Percentiles rank a stretch among this genome's conserved stretches.
Evolutionary conservation across 495 filamentous ascomycete genomes (phyloP).

Genomic region (Terfezia claveryi): DNA sequence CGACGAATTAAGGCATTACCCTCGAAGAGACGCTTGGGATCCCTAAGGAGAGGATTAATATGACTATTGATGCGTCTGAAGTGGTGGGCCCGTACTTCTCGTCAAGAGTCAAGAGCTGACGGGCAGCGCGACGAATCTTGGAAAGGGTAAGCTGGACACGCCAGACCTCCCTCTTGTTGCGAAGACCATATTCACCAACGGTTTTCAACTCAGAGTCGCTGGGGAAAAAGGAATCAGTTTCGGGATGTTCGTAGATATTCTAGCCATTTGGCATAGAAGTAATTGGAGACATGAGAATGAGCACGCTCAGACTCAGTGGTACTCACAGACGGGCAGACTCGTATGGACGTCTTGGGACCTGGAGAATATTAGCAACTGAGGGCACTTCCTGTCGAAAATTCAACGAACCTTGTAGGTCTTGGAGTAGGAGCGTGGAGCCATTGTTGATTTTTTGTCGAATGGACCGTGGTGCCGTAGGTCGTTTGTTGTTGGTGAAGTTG

Average conservation of each 20-base stretch:
- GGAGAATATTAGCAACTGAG: constrained; percentile 4
- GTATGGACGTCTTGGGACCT: constrained; percentile 42
- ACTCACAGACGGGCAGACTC: constrained; percentile 99
- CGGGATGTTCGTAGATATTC: constrained; percentile 1
- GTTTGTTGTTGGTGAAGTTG: not conserved
- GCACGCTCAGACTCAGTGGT: constrained; percentile 96
- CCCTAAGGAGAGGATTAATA: constrained; percentile 15
- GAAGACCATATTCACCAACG: constrained; percentile 95
- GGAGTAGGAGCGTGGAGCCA: constrained; percentile 47
- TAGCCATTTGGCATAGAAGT: not conserved
- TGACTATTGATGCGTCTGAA: no score
- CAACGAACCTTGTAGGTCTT: constrained; percentile 94
- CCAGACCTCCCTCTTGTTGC: constrained; percentile 99
- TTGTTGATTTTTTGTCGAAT: not conserved
- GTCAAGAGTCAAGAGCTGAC: constrained; percentile 98
- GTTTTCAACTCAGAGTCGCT: constrained; percentile 98
- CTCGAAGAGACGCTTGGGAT: constrained; percentile 99
- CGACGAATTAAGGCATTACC: constrained; percentile 99
- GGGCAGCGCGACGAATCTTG: constrained; percentile 75
- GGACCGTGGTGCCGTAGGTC: not conserved
- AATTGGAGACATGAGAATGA: constrained; percentile 78
- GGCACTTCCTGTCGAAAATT: not conserved
- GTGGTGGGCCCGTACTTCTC: constrained; percentile 38
- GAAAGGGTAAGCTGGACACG: constrained; percentile 53
- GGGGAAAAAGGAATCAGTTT: constrained; percentile 21